A percentile compares a stretch with the other conserved stretches of the same genome.
phyloP scores from a whole-genome alignment of 1,284 basidiomycete species.

The Irpex sp. region DNA sequence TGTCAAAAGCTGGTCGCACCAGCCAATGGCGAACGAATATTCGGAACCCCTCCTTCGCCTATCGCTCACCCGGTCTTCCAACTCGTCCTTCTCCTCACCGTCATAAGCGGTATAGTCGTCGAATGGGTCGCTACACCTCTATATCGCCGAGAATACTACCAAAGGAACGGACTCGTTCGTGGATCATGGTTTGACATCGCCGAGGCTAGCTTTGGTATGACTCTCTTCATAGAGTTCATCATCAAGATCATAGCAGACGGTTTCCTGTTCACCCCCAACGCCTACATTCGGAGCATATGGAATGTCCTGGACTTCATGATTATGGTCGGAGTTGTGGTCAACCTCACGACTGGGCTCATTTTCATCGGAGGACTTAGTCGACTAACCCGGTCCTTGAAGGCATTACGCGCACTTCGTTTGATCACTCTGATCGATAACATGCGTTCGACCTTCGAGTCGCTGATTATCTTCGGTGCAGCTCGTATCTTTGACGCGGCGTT shows the following conservation, averaged over 20 bases:
- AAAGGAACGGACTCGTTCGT: conserved; percentile 53
- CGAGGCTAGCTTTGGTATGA: conserved; percentile 73
- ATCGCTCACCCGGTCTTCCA: conserved; percentile 75
- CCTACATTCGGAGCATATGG: conserved; percentile 91
- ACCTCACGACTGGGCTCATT: conserved; percentile 75
- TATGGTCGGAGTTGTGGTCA: conserved; percentile 78
- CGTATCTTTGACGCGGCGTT: conserved; percentile 90
- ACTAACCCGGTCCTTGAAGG: conserved; percentile 84
- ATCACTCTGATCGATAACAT: conserved; percentile 88
- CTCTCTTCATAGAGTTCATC: conserved; percentile 82
- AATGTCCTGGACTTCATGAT: conserved; percentile 91
- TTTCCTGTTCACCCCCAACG: conserved; percentile 90
- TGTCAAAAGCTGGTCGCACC: conserved; percentile 88
- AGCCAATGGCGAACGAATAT: conserved; percentile 82
- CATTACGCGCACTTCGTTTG: conserved; percentile 83
- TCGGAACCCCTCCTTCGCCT: conserved; percentile 67
- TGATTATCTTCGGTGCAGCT: conserved; percentile 84
- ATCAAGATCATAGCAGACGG: conserved; percentile 95
- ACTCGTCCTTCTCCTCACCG: conserved; percentile 69
- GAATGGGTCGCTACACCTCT: conserved; percentile 85
- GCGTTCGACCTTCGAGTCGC: conserved; percentile 88
- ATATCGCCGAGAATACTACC: conserved; percentile 79
- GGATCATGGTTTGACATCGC: conserved; percentile 88
- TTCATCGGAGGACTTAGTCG: conserved; percentile 81
- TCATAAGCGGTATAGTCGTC: conserved; percentile 83